These are phyloP conservation scores for Cyamopsis tetragonoloba DNA, from an alignment of 306 rosid species.

Conservation along the genomic window DNA sequence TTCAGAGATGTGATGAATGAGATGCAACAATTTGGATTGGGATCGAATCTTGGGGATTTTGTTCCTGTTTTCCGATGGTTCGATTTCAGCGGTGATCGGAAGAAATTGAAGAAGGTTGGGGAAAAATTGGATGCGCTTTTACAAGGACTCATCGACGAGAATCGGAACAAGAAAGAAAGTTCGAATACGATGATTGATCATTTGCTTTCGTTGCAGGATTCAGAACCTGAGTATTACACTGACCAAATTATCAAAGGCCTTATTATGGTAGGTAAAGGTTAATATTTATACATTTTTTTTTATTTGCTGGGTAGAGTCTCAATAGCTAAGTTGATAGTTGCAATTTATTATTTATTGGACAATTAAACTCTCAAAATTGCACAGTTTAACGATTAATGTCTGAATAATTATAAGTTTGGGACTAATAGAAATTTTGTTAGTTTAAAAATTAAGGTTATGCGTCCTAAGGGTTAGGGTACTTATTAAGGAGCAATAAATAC, in stretches of 20 bases:
- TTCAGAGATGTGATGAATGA: constrained; percentile 40
- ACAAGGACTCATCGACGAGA: constrained; percentile 61
- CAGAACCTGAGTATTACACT: constrained; percentile 49
- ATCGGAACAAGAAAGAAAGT: constrained; percentile 19
- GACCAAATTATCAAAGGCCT: constrained; percentile 64
- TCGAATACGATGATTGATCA: constrained; percentile 49
- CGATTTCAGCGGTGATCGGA: constrained; percentile 15
- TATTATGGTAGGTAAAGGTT: constrained; percentile 38
- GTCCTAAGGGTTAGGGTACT: too few relatives aligned
- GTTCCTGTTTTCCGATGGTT: constrained; percentile 43
- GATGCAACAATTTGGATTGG: background rate
- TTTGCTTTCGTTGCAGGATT: constrained; percentile 41
- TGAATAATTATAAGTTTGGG: too few relatives aligned
- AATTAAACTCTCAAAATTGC: too few relatives aligned
- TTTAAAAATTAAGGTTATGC: too few relatives aligned
- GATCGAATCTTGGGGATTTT: constrained; percentile 34
- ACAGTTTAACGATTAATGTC: too few relatives aligned
- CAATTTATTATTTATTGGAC: too few relatives aligned
- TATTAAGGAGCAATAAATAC: too few relatives aligned
- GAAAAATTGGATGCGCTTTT: constrained; percentile 34
- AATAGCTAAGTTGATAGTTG: too few relatives aligned
- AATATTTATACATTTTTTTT: too few relatives aligned
- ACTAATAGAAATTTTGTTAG: too few relatives aligned
- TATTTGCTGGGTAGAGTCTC: too few relatives aligned
- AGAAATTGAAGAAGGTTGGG: constrained; percentile 18